Conservation (phyloP, 2,329 filamentous ascomycete species). For the Penicillium palitans region DNA sequence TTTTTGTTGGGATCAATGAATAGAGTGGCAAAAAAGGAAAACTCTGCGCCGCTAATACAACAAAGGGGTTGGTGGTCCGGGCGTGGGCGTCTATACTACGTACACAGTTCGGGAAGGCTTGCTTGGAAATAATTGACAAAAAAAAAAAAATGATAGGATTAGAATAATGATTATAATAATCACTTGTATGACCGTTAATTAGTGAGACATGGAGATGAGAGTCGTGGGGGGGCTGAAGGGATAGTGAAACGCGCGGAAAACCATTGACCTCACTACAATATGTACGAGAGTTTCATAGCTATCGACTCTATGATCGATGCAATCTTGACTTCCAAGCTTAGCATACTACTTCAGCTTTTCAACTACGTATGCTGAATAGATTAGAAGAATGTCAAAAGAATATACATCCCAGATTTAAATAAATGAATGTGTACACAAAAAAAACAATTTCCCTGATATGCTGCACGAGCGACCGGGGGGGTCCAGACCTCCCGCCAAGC, state of each 20-base stretch:
- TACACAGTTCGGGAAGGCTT: neutral
- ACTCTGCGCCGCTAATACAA: slow-evolving; percentile 19
- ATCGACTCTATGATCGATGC: neutral
- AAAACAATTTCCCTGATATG: neutral
- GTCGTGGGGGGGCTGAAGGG: slow-evolving; percentile 11
- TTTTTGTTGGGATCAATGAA: slow-evolving; percentile 11
- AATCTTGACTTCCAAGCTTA: neutral
- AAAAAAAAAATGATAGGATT: neutral
- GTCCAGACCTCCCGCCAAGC: slow-evolving; percentile 25
- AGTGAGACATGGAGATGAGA: slow-evolving; percentile 22
- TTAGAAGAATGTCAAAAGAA: neutral
- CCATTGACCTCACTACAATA: neutral
- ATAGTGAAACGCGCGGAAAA: slow-evolving; percentile 19
- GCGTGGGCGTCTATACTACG: slow-evolving; percentile 10
- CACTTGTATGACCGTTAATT: neutral
- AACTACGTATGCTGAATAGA: neutral
- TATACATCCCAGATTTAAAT: neutral
- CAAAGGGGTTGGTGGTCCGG: slow-evolving; percentile 16
- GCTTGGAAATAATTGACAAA: neutral
- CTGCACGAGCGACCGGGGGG: slow-evolving; percentile 19
- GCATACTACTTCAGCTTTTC: neutral
- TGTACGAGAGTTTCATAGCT: neutral
- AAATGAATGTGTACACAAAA: neutral
- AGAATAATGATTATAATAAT: neutral
- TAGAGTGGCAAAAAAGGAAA: slow-evolving; percentile 21